phyloP scores from a whole-genome alignment of 2,329 filamentous ascomycete genomes.

The Verticillium nubilum region DNA sequence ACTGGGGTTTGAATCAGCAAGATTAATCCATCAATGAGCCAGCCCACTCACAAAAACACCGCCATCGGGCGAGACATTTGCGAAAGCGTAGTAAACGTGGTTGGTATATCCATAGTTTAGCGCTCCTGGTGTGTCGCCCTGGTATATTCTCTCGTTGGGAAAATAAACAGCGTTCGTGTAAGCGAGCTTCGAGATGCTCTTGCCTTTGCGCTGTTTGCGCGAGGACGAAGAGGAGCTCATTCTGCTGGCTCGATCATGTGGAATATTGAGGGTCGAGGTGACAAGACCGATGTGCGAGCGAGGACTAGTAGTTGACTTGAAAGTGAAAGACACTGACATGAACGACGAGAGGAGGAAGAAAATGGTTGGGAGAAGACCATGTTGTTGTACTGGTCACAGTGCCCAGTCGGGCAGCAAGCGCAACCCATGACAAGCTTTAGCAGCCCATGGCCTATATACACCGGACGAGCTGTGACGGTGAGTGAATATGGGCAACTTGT shows the following conservation, averaged over 20 bases:
- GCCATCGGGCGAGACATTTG: constrained; percentile 66
- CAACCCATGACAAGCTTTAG: background rate
- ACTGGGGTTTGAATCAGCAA: constrained; percentile 35
- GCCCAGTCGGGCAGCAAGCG: constrained; percentile 12
- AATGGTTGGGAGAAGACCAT: constrained; percentile 5
- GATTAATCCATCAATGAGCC: constrained; percentile 2
- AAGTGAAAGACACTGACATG: constrained; percentile 10
- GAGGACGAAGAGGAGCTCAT: constrained; percentile 34
- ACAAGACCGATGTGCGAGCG: background rate
- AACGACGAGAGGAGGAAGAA: constrained; percentile 6
- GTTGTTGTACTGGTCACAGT: constrained; percentile 6
- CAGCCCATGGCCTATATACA: constrained; percentile 11
- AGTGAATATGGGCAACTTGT: constrained; percentile 9
- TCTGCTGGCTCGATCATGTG: constrained; percentile 2
- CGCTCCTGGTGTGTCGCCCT: constrained; percentile 65
- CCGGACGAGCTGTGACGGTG: constrained; percentile 4
- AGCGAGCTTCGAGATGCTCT: constrained; percentile 44
- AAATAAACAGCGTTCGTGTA: constrained; percentile 77
- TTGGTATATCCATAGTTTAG: constrained; percentile 73
- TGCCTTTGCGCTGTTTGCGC: constrained; percentile 38
- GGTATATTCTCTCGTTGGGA: constrained; percentile 72
- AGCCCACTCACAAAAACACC: constrained; percentile 63
- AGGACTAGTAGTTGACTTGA: constrained; percentile 1
- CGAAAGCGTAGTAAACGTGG: constrained; percentile 80
- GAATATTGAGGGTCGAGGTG: background rate